phyloP scores from a whole-genome alignment of 2,329 filamentous ascomycete genomes.

The Dactylella cylindrospora region DNA sequence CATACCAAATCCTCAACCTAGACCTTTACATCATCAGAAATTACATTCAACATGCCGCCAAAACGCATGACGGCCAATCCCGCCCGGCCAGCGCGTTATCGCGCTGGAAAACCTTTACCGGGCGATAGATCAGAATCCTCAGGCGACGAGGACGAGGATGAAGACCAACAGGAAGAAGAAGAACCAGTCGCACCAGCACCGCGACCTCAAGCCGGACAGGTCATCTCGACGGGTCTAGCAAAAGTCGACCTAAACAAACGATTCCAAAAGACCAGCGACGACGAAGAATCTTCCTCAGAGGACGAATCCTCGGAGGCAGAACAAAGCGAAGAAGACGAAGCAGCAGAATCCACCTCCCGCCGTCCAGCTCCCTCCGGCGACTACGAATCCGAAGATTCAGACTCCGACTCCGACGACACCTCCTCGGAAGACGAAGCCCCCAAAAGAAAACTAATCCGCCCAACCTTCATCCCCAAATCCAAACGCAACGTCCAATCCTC shows the following conservation, averaged over 20 bases:
- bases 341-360: conserved; percentile 3
- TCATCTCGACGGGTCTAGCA: conserved; percentile 54
- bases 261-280: conserved; percentile 46
- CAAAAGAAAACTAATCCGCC: conserved; percentile 62
- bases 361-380: conserved; percentile 30
- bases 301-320: conserved; percentile 42
- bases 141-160: conserved; percentile 59
- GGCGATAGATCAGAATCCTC: conserved; percentile 56
- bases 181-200: conserved; percentile 51
- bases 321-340: conserved; percentile 28
- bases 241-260: conserved; percentile 53
- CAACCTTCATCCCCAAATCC: conserved; percentile 67
- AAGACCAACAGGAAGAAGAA: conserved; percentile 58
- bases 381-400: conserved; percentile 40
- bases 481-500: conserved; percentile 56
- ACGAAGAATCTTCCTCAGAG: conserved; percentile 43
- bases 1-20: not conserved
- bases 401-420: conserved; percentile 10
- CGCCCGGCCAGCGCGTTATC: conserved; percentile 74
- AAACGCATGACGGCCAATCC: conserved; percentile 95
- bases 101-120: conserved; percentile 73
- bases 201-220: conserved; percentile 52
- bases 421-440: conserved; percentile 60
- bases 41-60: conserved; percentile 56
- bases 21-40: not conserved